Evolutionary conservation across 768 basidiomycete genomes (phyloP).

Genomic region (Cyclocybe aegerita): DNA sequence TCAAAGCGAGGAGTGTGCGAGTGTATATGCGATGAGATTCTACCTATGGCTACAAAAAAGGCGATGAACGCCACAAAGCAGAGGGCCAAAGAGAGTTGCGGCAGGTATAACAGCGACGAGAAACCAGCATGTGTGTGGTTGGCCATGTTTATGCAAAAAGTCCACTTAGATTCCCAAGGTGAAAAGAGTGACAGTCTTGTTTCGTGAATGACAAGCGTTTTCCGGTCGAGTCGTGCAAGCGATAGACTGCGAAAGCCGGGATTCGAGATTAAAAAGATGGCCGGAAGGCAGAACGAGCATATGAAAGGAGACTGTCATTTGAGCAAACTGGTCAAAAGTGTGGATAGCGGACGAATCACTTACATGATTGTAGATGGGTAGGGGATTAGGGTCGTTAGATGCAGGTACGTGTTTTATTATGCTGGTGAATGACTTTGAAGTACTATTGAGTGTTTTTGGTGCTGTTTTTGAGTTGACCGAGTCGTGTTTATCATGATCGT

Average conservation of each 20-base stretch:
- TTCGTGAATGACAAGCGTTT: conserved; percentile 51
- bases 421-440: conserved; percentile 10
- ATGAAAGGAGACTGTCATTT: not conserved
- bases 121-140: conserved; percentile 1
- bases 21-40: conserved; percentile 17
- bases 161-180: conserved; percentile 18
- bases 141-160: conserved; percentile 6
- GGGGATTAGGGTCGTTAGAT: conserved; percentile 15
- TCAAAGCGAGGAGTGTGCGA: conserved; percentile 3
- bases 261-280: conserved; percentile 3
- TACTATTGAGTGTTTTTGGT: conserved; percentile 1
- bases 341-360: not conserved
- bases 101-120: conserved; percentile 4
- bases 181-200: conserved; percentile 43
- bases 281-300: not conserved
- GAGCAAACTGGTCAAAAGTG: too few relatives aligned
- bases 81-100: conserved; percentile 10
- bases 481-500: conserved; percentile 27
- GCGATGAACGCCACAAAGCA: conserved; percentile 12
- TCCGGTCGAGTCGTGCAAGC: conserved; percentile 29
- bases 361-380: conserved; percentile 20
- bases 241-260: conserved; percentile 12
- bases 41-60: conserved; percentile 36
- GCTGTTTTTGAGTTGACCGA: conserved; percentile 12
- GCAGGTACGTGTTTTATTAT: conserved; percentile 22